These are phyloP conservation scores for Saccharata proteae DNA, from an alignment of 2,329 filamentous ascomycete species.

Conservation along the genomic window DNA sequence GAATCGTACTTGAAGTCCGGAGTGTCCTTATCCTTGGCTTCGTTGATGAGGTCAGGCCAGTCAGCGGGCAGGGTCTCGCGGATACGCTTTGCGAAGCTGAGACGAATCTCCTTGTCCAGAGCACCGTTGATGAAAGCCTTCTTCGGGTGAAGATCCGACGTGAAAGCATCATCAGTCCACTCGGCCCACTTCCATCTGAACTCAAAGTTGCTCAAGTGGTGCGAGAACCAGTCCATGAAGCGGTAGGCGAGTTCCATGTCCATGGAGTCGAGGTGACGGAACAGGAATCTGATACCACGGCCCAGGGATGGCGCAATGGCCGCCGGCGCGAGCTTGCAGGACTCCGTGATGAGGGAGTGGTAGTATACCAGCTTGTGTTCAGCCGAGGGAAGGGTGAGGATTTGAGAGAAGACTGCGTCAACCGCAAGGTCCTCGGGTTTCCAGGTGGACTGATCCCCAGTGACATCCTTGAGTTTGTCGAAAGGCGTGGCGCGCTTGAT, in stretches of 20 bases:
- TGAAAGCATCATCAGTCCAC: constrained; percentile 78
- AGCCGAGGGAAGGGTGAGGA: constrained; percentile 74
- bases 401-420: constrained; percentile 93
- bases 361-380: constrained; percentile 97
- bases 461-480: constrained; percentile 62
- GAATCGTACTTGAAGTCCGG: constrained; percentile 85
- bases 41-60: constrained; percentile 69
- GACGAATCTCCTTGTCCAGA: constrained; percentile 89
- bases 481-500: constrained; percentile 88
- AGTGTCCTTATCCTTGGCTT: constrained; percentile 88
- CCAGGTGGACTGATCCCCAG: constrained; percentile 67
- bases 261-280: constrained; percentile 67
- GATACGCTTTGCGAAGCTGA: constrained; percentile 93
- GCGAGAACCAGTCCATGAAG: constrained; percentile 95
- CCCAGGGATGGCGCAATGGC: constrained; percentile 94
- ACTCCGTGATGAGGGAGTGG: constrained; percentile 85
- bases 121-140: constrained; percentile 89
- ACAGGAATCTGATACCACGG: constrained; percentile 82
- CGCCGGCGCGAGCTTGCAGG: constrained; percentile 88
- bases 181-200: constrained; percentile 99
- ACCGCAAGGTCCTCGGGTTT: constrained; percentile 96
- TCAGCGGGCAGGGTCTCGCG: constrained; percentile 80
- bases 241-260: constrained; percentile 78
- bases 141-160: constrained; percentile 67
- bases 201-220: constrained; percentile 96